Evolutionary conservation across 2,329 filamentous ascomycete genomes (phyloP), one percentile per base, ranked within the genome.

Genomic region (Pyrenochaeta sp.): DNA sequence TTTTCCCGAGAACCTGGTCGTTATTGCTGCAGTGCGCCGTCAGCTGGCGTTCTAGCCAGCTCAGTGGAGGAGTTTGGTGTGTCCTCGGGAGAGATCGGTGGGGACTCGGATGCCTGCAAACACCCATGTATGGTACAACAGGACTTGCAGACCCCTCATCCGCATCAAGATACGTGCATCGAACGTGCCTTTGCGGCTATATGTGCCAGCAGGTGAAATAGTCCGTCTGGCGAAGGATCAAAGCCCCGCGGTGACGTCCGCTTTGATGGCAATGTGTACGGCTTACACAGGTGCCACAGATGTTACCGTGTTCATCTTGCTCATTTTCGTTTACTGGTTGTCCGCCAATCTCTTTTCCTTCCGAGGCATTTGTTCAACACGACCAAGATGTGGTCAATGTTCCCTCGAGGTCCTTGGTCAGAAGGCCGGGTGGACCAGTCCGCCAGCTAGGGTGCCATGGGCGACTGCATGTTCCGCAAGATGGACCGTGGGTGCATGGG

Each of bases 291-390:
- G 69, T 70, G 60, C 52, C 50, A 71, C 66, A 40, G 56, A 67
- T 67, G 64, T 59, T 54, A 69, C 65, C 56, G 54, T 59, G 40
- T 60, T 56, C 54, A 51, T 48, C 59, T 41, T 60, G 45, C 49
- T 67, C 49, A 49, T 69, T 68, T 61, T 72, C 69, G 69, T 72
- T 50, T 53, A 45, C 46, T 54, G 48, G 45, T 42, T 49, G 53
- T 44, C 50, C 33, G 58, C 58, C 47, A 44, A 49, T 48, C 52
- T 47, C 40, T 43, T 49, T 45, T 44, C 52, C 49, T 54, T 51
- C 50, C 51, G 51, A 59, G 17, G 39, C 29, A 35, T 49, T 46
- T 27, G 45, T 32, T 56, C 44, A 50, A 54, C 46, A 45, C 53
- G 49, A 42, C 40, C 56, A 12, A 51, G 39, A 50, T 44, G 20